phyloP scores from a whole-genome alignment of 495 filamentous ascomycete species.

The Aspergillus carlsbadensis region DNA sequence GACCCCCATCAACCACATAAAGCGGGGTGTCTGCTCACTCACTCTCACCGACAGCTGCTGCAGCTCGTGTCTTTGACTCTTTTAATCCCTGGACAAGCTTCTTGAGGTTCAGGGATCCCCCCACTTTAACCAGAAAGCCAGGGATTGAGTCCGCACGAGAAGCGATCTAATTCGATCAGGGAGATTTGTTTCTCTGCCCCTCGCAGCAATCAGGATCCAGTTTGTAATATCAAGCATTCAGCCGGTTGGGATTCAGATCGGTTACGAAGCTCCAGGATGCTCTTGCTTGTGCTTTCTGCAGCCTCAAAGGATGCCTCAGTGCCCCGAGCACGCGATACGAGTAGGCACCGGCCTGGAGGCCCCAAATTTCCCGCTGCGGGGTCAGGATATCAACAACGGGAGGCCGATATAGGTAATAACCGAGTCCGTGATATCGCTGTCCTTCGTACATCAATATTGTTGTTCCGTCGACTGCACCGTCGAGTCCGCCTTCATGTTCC shows the following conservation, averaged over 20 bases:
- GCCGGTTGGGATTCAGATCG: background rate
- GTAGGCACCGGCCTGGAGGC: background rate
- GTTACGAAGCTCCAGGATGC: background rate
- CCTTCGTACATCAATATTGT: background rate
- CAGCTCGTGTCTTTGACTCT: background rate
- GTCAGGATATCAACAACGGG: background rate
- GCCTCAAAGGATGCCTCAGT: background rate
- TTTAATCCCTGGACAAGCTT: constrained; percentile 26
- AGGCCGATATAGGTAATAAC: no score
- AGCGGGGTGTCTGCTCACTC: background rate
- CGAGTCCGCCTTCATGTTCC: background rate
- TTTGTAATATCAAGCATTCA: constrained; percentile 7
- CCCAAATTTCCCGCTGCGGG: background rate
- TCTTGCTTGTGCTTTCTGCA: background rate
- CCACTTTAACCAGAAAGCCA: constrained; percentile 14
- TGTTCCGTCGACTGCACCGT: background rate
- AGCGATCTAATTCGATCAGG: constrained; percentile 7
- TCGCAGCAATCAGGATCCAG: constrained; percentile 19
- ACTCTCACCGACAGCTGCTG: constrained; percentile 8
- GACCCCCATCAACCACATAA: constrained; percentile 3
- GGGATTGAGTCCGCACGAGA: background rate
- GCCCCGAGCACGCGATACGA: background rate
- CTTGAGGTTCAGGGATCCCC: constrained; percentile 24
- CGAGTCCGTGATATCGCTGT: background rate
- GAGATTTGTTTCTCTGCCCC: constrained; percentile 11